Evolutionary conservation across 164 flowering plant genomes (phyloP).

Genomic region (Magnolia changhungtana): DNA sequence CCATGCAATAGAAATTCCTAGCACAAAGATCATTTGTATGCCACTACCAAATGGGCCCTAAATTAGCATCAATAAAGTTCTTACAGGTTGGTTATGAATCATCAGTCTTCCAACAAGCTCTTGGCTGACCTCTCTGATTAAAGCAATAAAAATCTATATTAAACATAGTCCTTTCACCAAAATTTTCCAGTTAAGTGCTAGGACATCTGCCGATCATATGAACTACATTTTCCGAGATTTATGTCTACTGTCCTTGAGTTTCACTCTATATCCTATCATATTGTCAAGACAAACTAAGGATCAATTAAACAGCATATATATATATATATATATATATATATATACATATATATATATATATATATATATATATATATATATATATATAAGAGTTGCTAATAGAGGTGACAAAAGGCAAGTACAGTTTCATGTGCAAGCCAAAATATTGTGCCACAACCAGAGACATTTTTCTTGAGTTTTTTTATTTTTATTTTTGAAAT

Average conservation of each 20-base stretch:
- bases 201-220: background rate
- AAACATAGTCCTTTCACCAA: background rate
- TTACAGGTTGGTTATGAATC: background rate
- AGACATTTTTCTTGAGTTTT: no score
- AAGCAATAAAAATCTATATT: background rate
- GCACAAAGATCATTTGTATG: background rate
- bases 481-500: no score
- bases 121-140: background rate
- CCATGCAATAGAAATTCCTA: background rate
- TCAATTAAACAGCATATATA: no score
- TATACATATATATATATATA: no score
- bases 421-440: no score
- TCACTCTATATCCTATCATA: background rate
- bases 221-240: background rate
- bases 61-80: background rate
- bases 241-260: background rate
- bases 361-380: no score
- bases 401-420: no score
- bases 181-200: background rate
- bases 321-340: no score
- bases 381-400: no score
- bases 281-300: no score
- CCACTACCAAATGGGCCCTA: background rate
- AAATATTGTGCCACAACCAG: no score
- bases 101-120: background rate